Base-by-base conservation (phyloP, 106 monocot genomes). In the Dioscorea dumetorum region DNA sequence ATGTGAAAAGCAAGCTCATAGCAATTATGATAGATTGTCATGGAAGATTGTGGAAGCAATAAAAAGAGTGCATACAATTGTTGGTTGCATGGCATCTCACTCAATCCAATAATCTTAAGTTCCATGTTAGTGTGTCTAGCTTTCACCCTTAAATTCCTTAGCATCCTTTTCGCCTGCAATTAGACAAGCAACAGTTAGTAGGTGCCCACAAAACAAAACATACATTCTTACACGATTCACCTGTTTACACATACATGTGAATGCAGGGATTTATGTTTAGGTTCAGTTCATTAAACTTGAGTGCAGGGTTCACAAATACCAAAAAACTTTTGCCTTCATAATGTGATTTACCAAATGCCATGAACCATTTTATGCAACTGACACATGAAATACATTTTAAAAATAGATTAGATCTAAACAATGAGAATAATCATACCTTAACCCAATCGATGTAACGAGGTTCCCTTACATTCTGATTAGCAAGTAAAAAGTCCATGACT, bases 121-220 rank as follows among this genome's bases (percentile, higher is more conserved):
- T 94, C 94, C 80, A 80, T 67, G 13, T 85, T 83, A 12, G 48
- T 80, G 62, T 90, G 87, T 7, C 58, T 73, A 12, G 87, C 63
- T 52, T 81, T 90, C 59, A 94, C 75, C 60, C 90, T 85, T 73
- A 90, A 71, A 56, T 85, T 90, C 67, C 83, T 94, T 50, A 93
- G 77, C 83, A 84, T 86, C 58, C 79, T 62, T 63, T 89, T 93
- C 9, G 86, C 89, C 93, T 93, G 59, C 48, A 65, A 6, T 61
- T 49, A 21, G 16, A 49, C 12, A 66, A 57, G 15, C 2, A 4
- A 48, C 15, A 22, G 5, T 10, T 41, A 41, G 41, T 41, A 41
- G 13, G 34, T 2, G 64, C 17, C 12, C 33, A 50, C 12, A 22
- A 51, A 67, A 4, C 5, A n/a, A n/a, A n/a, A n/a, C 2, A 4